These are phyloP conservation scores for Cladosporium sp. DNA, from an alignment of 2,329 filamentous ascomycete genomes.

Conservation along the genomic window DNA sequence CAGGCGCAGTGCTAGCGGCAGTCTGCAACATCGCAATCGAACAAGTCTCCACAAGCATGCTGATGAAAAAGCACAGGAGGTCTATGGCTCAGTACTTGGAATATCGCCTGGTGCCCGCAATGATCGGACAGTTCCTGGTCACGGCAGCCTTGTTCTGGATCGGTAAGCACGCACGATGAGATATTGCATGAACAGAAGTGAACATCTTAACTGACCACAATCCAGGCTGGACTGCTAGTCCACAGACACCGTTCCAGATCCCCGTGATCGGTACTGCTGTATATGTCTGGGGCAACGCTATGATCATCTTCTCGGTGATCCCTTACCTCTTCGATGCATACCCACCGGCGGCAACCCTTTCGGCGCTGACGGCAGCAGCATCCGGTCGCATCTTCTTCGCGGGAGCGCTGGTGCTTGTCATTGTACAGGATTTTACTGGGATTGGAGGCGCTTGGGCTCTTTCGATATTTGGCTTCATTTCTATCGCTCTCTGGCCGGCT, in stretches of 20 bases:
- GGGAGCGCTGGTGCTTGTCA: conserved; percentile 37
- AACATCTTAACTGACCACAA: background rate
- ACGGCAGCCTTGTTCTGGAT: conserved; percentile 39
- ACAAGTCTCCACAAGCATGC: conserved; percentile 18
- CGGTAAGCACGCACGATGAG: background rate
- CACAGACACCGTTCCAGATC: conserved; percentile 29
- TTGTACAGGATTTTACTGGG: conserved; percentile 32
- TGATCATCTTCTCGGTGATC: conserved; percentile 36
- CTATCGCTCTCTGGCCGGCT: conserved; percentile 21
- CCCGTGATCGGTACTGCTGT: conserved; percentile 38
- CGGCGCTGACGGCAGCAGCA: conserved; percentile 39
- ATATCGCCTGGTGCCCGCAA: conserved; percentile 38
- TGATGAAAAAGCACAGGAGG: conserved; percentile 9
- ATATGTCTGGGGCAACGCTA: conserved; percentile 37
- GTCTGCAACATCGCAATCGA: conserved; percentile 34
- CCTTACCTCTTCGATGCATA: conserved; percentile 43
- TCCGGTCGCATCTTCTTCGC: conserved; percentile 33
- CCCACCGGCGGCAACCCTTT: conserved; percentile 36
- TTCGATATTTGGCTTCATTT: conserved; percentile 34
- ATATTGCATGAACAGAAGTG: background rate
- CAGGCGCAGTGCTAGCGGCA: conserved; percentile 33
- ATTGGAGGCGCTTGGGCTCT: conserved; percentile 33
- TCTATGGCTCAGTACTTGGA: conserved; percentile 29
- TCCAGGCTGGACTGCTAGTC: conserved; percentile 34
- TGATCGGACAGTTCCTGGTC: conserved; percentile 37